phyloP scores from a whole-genome alignment of 257 asterid species.

The Capsicum baccatum region DNA sequence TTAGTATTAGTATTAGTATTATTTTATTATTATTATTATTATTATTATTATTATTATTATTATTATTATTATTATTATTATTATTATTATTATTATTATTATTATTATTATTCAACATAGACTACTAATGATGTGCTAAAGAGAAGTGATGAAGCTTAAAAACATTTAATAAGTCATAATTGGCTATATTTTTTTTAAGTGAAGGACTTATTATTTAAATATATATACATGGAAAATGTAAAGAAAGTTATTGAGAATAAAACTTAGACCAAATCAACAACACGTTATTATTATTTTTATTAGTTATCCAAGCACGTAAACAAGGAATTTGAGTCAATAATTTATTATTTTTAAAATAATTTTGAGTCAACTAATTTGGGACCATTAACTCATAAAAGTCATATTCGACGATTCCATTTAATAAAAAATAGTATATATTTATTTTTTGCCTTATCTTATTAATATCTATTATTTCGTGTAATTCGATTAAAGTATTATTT shows the following conservation, averaged over 20 bases:
- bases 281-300: neutral
- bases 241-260: neutral
- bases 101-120: too few relatives aligned
- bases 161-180: neutral
- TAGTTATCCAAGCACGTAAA: neutral
- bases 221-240: neutral
- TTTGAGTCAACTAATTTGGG: neutral
- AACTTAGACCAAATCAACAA: conserved; percentile 12
- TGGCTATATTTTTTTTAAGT: neutral
- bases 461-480: too few relatives aligned
- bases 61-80: too few relatives aligned
- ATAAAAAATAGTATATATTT: neutral
- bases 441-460: too few relatives aligned
- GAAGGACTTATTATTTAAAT: neutral
- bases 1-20: too few relatives aligned
- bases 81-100: too few relatives aligned
- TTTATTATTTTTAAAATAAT: neutral
- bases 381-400: conserved; percentile 23
- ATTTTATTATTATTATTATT: too few relatives aligned
- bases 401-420: neutral
- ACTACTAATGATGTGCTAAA: too few relatives aligned
- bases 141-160: neutral
- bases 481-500: too few relatives aligned
- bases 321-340: neutral
- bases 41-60: too few relatives aligned